phyloP scores from a whole-genome alignment of 2,329 filamentous ascomycete genomes.

The Colletotrichum magnum region DNA sequence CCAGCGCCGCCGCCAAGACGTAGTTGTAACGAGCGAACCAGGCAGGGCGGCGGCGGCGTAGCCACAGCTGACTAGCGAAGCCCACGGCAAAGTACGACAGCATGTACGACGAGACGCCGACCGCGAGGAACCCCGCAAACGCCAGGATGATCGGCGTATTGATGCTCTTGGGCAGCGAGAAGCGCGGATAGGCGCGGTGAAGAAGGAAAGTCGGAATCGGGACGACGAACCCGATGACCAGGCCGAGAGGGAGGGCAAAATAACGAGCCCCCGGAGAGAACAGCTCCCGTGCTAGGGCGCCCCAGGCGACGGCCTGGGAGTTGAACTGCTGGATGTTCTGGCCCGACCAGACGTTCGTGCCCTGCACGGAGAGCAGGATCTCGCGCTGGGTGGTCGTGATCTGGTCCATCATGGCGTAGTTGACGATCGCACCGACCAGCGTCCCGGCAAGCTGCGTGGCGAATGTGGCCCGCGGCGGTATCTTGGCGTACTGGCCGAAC shows the following conservation, averaged over 20 bases:
- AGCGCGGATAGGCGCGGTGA: neutral
- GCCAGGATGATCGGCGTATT: neutral
- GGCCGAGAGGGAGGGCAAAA: neutral
- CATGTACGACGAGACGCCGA: conserved; percentile 48
- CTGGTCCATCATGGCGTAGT: conserved; percentile 60
- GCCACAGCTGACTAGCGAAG: conserved; percentile 47
- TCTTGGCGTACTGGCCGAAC: conserved; percentile 51
- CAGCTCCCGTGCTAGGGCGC: conserved; percentile 41
- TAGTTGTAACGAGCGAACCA: conserved; percentile 46
- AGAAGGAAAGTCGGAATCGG: neutral
- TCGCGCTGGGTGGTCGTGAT: conserved; percentile 59
- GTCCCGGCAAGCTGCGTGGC: conserved; percentile 56
- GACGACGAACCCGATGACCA: neutral
- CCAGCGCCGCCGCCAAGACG: conserved; percentile 42
- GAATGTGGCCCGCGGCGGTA: conserved; percentile 30
- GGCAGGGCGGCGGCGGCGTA: conserved; percentile 40
- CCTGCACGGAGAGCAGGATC: conserved; percentile 55
- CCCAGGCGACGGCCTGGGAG: conserved; percentile 48
- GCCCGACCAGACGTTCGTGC: conserved; percentile 58
- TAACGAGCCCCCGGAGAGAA: conserved; percentile 39
- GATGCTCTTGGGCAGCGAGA: neutral
- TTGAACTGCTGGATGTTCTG: conserved; percentile 63
- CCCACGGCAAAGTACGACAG: conserved; percentile 50
- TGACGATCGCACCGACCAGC: conserved; percentile 57
- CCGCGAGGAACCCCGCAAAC: neutral